These are phyloP conservation scores for Didymella keratinophila DNA, from an alignment of 2,329 filamentous ascomycete species.

Conservation along the genomic window DNA sequence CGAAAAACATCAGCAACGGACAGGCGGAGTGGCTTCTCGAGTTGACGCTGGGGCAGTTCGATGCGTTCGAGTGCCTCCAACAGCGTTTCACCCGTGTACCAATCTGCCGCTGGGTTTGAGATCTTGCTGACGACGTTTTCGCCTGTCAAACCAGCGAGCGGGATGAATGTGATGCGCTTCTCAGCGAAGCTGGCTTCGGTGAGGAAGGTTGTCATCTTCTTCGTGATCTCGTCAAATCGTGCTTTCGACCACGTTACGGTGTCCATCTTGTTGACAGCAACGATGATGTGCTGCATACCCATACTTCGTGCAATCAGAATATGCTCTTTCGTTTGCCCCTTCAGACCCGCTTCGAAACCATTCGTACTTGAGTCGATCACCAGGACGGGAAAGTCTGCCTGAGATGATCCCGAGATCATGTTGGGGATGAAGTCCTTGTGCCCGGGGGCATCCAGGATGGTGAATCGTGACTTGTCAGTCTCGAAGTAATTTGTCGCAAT, in stretches of 20 bases:
- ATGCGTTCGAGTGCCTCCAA: constrained; percentile 86
- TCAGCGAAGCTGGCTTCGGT: constrained; percentile 80
- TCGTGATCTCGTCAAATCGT: constrained; percentile 83
- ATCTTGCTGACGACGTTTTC: constrained; percentile 78
- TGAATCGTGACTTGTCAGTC: constrained; percentile 85
- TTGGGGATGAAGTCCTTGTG: constrained; percentile 97
- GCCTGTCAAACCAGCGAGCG: constrained; percentile 86
- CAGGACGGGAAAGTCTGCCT: constrained; percentile 93
- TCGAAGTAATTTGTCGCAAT: constrained; percentile 95
- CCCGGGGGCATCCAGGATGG: constrained; percentile 92
- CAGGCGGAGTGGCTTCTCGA: constrained; percentile 83
- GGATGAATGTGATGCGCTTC: constrained; percentile 85
- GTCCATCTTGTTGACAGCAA: constrained; percentile 96
- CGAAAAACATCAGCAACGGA: constrained; percentile 89
- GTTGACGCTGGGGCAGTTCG: constrained; percentile 72
- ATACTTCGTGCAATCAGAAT: constrained; percentile 88
- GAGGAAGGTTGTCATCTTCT: constrained; percentile 84
- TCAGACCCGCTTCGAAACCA: constrained; percentile 91
- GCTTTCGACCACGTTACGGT: constrained; percentile 82
- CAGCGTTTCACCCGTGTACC: constrained; percentile 83
- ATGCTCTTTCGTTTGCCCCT: constrained; percentile 94
- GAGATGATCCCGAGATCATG: constrained; percentile 96
- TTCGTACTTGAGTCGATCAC: constrained; percentile 92
- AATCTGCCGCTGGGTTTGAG: constrained; percentile 62
- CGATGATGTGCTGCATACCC: constrained; percentile 85